These are phyloP conservation scores for Dendrobium nobile DNA, from an alignment of 106 monocot genomes.

Conservation along the genomic window DNA sequence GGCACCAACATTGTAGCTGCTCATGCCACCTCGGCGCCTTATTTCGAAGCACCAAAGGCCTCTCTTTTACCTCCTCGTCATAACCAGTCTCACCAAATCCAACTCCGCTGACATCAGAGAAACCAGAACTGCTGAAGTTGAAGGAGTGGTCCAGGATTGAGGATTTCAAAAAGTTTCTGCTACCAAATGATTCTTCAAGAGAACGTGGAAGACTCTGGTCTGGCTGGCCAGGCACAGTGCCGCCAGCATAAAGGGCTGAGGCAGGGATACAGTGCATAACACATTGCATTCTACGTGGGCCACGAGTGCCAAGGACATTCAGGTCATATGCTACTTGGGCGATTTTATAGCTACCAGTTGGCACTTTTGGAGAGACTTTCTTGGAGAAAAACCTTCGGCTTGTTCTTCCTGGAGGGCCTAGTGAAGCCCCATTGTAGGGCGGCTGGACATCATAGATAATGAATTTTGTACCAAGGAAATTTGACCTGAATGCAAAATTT, in stretches of 20 bases:
- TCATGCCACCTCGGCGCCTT: constrained; percentile 61
- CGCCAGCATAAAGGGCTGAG: constrained; percentile 29
- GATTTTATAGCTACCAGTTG: constrained; percentile 27
- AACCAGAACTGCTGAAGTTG: constrained; percentile 40
- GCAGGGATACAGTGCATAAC: constrained; percentile 40
- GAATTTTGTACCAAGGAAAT: constrained; percentile 55
- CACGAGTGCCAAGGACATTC: constrained; percentile 45
- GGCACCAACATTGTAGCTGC: constrained; percentile 61
- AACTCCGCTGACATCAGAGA: constrained; percentile 32
- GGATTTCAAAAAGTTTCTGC: constrained; percentile 31
- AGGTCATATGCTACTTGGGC: constrained; percentile 43
- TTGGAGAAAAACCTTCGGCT: constrained; percentile 36
- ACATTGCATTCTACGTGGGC: constrained; percentile 46
- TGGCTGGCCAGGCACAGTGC: constrained; percentile 37
- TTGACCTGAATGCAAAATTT: constrained; percentile 28
- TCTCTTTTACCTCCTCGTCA: constrained; percentile 18
- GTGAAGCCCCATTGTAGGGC: constrained; percentile 21
- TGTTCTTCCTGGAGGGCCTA: constrained; percentile 11
- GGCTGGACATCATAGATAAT: constrained; percentile 46
- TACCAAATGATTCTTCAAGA: constrained; percentile 45
- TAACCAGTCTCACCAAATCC: constrained; percentile 8
- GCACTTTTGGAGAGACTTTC: constrained; percentile 43
- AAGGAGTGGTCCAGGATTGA: constrained; percentile 27
- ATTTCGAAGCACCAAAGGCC: constrained; percentile 41
- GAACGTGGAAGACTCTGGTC: constrained; percentile 23